These are phyloP conservation scores for Scenedesmus sp. DNA, from an alignment of 163 green algal species.

Conservation along the genomic window DNA sequence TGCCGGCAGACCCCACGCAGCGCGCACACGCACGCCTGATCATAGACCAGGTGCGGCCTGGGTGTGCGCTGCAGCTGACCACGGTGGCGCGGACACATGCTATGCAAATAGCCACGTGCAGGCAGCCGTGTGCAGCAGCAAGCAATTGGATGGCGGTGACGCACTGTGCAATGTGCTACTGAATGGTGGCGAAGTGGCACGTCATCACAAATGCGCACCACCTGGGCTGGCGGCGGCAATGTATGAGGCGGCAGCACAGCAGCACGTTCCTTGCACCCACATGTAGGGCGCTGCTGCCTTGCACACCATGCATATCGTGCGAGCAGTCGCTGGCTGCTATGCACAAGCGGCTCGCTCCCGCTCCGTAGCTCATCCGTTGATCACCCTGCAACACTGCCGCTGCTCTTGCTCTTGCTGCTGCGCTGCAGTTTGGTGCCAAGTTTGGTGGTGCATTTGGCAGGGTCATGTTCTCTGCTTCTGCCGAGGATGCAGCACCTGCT, in stretches of 20 bases:
- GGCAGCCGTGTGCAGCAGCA: not conserved
- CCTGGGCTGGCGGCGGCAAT: too few species aligned
- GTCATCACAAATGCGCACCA: too few species aligned
- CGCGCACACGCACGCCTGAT: constrained; percentile 29
- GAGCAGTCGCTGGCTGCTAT: too few species aligned
- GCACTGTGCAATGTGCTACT: not conserved
- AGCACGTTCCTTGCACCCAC: not conserved
- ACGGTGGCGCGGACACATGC: too few species aligned
- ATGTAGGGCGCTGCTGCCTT: not conserved
- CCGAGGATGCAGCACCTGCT: constrained; percentile 5
- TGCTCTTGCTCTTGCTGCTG: not conserved
- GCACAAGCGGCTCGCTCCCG: not conserved
- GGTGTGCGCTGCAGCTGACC: not conserved
- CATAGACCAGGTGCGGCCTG: constrained; percentile 37
- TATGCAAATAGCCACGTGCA: not conserved
- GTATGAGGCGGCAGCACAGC: not conserved
- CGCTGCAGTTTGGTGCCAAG: constrained; percentile 37
- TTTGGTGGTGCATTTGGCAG: constrained; percentile 34
- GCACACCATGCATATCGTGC: not conserved
- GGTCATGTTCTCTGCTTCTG: constrained; percentile 32
- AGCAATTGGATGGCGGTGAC: not conserved
- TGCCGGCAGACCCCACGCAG: constrained; percentile 21
- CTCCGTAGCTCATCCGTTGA: not conserved
- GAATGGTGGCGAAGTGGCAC: not conserved
- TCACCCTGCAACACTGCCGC: not conserved